Evolutionary conservation across 169 alveolate genomes (phyloP).

Genomic region (Haemoproteus tartakovskyi): DNA sequence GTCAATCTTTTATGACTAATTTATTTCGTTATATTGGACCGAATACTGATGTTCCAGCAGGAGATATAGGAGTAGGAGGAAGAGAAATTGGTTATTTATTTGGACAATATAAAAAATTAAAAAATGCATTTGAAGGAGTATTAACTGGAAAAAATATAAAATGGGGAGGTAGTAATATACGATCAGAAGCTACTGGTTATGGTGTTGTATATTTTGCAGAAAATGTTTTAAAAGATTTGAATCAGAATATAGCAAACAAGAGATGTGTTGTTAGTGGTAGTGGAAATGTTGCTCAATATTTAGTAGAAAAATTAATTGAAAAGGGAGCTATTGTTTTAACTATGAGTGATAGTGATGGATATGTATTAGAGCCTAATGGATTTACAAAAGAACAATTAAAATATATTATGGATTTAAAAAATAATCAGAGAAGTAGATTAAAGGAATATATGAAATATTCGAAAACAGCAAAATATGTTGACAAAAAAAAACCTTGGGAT

Average conservation of each 20-base stretch:
- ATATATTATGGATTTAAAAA: constrained; percentile 71
- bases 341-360: constrained; percentile 80
- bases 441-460: constrained; percentile 69
- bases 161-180: constrained; percentile 84
- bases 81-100: constrained; percentile 85
- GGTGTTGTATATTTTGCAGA: constrained; percentile 84
- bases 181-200: constrained; percentile 88
- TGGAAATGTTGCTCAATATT: constrained; percentile 86
- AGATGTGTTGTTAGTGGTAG: constrained; percentile 81
- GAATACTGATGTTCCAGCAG: constrained; percentile 87
- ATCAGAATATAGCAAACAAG: constrained; percentile 69
- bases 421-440: constrained; percentile 64
- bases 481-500: constrained; percentile 74
- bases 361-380: constrained; percentile 74
- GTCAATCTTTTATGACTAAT: constrained; percentile 80
- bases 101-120: constrained; percentile 82
- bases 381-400: constrained; percentile 73
- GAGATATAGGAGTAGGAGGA: constrained; percentile 87
- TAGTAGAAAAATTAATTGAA: constrained; percentile 76
- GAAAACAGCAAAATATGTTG: constrained; percentile 62
- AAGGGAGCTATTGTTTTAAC: constrained; percentile 83
- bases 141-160: constrained; percentile 82
- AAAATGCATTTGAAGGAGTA: constrained; percentile 76
- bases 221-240: constrained; percentile 57
- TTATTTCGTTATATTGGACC: constrained; percentile 80